Evolutionary conservation across 306 rosid genomes (phyloP).

Genomic region (Acacia crassicarpa): DNA sequence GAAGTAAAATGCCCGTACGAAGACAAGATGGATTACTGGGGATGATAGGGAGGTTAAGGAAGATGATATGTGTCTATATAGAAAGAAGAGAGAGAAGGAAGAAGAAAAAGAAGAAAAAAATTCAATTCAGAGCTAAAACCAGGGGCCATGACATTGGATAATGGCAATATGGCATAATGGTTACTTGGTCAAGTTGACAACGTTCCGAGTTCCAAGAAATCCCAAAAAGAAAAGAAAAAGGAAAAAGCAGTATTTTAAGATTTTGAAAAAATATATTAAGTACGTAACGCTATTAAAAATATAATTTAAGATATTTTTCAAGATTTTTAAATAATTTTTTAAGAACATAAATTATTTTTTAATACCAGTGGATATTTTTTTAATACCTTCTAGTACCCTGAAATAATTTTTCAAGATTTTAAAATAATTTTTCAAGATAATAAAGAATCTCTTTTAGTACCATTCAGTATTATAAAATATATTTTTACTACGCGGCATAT

Average conservation of each 20-base stretch:
- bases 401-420: too few species aligned
- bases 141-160: constrained; percentile 52
- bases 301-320: too few species aligned
- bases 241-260: background rate
- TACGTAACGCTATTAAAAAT: too few species aligned
- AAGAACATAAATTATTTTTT: too few species aligned
- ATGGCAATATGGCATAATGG: background rate
- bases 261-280: too few species aligned
- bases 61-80: constrained; percentile 10
- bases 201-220: background rate
- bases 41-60: background rate
- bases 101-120: background rate
- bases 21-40: constrained; percentile 14
- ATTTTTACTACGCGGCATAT: too few species aligned
- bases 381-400: too few species aligned
- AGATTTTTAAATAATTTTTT: too few species aligned
- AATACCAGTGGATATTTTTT: too few species aligned
- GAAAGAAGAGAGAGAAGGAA: background rate
- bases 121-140: constrained; percentile 39
- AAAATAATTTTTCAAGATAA: too few species aligned
- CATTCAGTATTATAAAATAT: too few species aligned
- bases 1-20: background rate
- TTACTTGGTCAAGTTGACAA: constrained; percentile 26
- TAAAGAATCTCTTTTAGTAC: too few species aligned
- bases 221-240: background rate